Conservation (phyloP, 345 rosid species). For the Citrus hindsii region DNA sequence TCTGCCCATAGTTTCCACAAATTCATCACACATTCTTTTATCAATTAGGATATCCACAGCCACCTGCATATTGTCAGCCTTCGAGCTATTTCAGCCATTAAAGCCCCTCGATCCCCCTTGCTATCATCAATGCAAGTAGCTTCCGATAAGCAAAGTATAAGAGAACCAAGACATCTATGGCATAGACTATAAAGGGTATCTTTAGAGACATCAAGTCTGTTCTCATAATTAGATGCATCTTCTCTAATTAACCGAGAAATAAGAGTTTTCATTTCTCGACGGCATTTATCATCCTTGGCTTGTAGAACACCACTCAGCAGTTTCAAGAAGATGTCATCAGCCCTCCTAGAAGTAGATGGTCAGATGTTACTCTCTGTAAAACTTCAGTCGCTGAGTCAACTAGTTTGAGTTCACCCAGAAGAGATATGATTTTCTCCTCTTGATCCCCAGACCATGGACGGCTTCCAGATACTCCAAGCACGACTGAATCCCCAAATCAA, state of each 20-base stretch:
- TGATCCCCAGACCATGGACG: slow-evolving; percentile 89
- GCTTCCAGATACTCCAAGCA: slow-evolving; percentile 92
- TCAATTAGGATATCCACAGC: slow-evolving; percentile 77
- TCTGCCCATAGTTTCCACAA: slow-evolving; percentile 86
- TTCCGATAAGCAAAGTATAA: slow-evolving; percentile 77
- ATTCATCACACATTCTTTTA: slow-evolving; percentile 62
- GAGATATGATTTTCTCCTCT: slow-evolving; percentile 60
- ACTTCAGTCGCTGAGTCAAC: slow-evolving; percentile 45
- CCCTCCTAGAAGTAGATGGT: slow-evolving; percentile 46
- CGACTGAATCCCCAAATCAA: slow-evolving; percentile 61
- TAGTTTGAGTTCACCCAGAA: slow-evolving; percentile 70
- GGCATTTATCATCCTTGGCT: slow-evolving; percentile 88
- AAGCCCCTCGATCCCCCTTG: slow-evolving; percentile 53
- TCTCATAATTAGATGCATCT: slow-evolving; percentile 42
- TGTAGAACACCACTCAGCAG: slow-evolving; percentile 66
- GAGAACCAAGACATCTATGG: slow-evolving; percentile 73
- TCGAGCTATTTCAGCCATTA: slow-evolving; percentile 81
- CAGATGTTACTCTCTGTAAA: slow-evolving; percentile 75
- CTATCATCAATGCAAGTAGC: slow-evolving; percentile 47
- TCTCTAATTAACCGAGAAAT: slow-evolving; percentile 67
- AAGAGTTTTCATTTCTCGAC: slow-evolving; percentile 79
- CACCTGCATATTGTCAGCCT: slow-evolving; percentile 89
- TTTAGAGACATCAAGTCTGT: slow-evolving; percentile 52
- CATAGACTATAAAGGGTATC: slow-evolving; percentile 72
- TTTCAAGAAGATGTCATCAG: slow-evolving; percentile 65